Evolutionary conservation across 192 early-diverging fungal genomes (phyloP).

Genomic region (Thoreauomyces humboldtii): DNA sequence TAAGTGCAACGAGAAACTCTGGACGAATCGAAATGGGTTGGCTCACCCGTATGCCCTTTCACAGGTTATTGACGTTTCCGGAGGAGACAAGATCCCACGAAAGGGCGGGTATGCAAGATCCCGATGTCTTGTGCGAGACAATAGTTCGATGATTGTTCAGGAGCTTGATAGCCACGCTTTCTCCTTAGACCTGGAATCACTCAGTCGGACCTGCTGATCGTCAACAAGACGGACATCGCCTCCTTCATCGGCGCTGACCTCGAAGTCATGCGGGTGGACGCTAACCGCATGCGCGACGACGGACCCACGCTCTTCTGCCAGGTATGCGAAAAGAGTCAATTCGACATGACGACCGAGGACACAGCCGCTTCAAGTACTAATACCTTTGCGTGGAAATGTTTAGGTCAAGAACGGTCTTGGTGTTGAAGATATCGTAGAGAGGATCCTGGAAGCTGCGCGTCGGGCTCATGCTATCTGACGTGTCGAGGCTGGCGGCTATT

Average conservation of each 20-base stretch:
- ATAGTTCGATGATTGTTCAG: no score
- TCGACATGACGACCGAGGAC: neutral
- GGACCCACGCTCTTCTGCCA: constrained; percentile 93
- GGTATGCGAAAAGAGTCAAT: neutral
- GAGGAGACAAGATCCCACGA: constrained; percentile 95
- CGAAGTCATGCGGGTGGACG: constrained; percentile 87
- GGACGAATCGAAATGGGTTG: no score
- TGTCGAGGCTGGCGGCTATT: no score
- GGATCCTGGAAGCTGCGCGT: constrained; percentile 61
- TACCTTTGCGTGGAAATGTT: neutral
- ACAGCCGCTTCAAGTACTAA: neutral
- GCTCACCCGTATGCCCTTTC: no score
- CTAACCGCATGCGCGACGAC: constrained; percentile 75
- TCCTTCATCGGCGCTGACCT: constrained; percentile 87
- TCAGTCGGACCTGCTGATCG: constrained; percentile 88
- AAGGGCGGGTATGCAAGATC: constrained; percentile 84
- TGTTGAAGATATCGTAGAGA: constrained; percentile 74
- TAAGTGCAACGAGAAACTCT: no score
- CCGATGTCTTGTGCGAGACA: no score
- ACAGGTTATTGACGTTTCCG: constrained; percentile 90
- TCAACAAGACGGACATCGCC: constrained; percentile 97
- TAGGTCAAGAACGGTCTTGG: constrained; percentile 89
- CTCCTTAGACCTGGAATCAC: constrained; percentile 91
- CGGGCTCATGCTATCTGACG: constrained; percentile 6
- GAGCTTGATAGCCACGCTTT: no score